Base-by-base conservation (phyloP, 257 asterid genomes). In the Rubia yunnanensis region DNA sequence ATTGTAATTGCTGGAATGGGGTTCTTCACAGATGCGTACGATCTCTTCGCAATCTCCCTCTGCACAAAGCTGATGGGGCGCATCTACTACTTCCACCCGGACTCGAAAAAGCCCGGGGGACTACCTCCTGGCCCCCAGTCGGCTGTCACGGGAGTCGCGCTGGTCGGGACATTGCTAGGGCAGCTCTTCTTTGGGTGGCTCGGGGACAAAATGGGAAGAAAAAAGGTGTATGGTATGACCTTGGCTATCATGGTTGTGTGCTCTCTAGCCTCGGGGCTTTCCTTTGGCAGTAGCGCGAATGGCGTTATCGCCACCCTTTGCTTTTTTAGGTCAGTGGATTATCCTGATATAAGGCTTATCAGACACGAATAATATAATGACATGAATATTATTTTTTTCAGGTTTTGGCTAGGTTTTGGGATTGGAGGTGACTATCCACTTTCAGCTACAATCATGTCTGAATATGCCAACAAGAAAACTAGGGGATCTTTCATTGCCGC, bases 1-100 rank as follows among this genome's bases (percentile, higher is more conserved):
- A 74, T 74, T 46, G 67, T 69, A 27, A 60, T 74, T 31, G 78
- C 74, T 28, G 78, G 78, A 32, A 74, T 74, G 78, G 78, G 78
- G 0, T 74, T 74, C 46, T 74, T 74, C 67, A 74, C 78, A 2
- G 78, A 74, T 27, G 78, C 78, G 5, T 74, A 74, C 23, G 78
- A 74, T 64, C 74, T 74, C 44, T 74, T 74, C 39, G 53, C 68
- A 5, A 74, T 74, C 30, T 74, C 78, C 46, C 62, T 74, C 0
- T 65, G 70, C 48, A 74, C 78, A 0, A 74, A 74, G 35, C 56
- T 74, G 44, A 4, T 74, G 52, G 78, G 78, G 5, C 78, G 78
- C 7, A 55, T 74, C 7, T 74, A 74, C 55, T 74, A 74, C 64
- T 64, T 15, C 41, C 5, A 64, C 5, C 64, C 60, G 6, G 34